Evolutionary conservation across 805 yeast species (phyloP).

Genomic region (Wickerhamomyces kurtzmanii): DNA sequence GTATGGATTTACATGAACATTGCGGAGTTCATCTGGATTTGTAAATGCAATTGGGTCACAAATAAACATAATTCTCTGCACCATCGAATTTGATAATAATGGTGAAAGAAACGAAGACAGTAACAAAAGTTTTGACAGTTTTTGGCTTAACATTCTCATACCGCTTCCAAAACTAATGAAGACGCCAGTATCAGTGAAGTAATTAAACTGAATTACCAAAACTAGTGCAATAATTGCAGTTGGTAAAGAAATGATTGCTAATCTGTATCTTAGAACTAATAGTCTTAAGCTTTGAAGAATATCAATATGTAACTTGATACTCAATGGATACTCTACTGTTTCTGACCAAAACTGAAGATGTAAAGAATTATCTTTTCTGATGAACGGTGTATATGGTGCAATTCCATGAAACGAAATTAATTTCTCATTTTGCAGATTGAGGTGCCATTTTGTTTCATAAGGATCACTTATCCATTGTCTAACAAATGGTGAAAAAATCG

Average conservation of each 20-base stretch:
- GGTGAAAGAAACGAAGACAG: slow-evolving; percentile 28
- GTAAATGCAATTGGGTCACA: slow-evolving; percentile 47
- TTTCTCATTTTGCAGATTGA: slow-evolving; percentile 33
- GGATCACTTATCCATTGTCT: slow-evolving; percentile 60
- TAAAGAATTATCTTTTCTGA: slow-evolving; percentile 14
- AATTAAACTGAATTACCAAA: slow-evolving; percentile 42
- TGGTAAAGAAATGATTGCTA: slow-evolving; percentile 65
- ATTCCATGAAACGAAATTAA: slow-evolving; percentile 45
- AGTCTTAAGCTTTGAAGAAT: slow-evolving; percentile 52
- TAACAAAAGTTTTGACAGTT: slow-evolving; percentile 16
- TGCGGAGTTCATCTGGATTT: slow-evolving; percentile 31
- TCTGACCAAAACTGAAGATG: slow-evolving; percentile 37
- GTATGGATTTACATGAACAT: slow-evolving; percentile 41
- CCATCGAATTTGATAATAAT: slow-evolving; percentile 19
- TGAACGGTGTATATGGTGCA: slow-evolving; percentile 60
- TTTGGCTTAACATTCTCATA: slow-evolving; percentile 24
- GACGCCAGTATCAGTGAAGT: slow-evolving; percentile 25
- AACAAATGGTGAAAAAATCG: slow-evolving; percentile 46
- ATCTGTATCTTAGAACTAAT: slow-evolving; percentile 67
- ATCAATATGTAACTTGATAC: slow-evolving; percentile 32
- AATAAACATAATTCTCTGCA: slow-evolving; percentile 28
- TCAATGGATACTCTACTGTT: slow-evolving; percentile 2
- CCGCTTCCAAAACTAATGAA: slow-evolving; percentile 39
- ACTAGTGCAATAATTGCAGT: slow-evolving; percentile 44
- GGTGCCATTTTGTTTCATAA: slow-evolving; percentile 73